Base-by-base conservation (phyloP, 768 basidiomycete species). In the Dentipellis fragilis region DNA sequence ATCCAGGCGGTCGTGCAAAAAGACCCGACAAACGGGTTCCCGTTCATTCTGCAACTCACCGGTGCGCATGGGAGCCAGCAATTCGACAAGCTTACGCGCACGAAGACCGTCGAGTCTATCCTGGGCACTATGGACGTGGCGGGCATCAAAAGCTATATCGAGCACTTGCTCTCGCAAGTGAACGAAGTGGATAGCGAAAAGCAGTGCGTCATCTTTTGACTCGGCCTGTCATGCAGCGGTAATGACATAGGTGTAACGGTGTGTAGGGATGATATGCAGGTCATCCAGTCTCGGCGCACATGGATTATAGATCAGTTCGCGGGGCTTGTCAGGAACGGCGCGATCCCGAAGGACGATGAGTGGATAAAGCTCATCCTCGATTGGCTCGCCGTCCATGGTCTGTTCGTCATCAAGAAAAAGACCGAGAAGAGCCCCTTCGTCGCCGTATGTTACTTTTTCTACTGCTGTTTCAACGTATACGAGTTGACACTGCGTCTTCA, bases 291-390 rank as follows among this genome's bases (percentile, higher is more conserved):
- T 2, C 77, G 84, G 54, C 73, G 93, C 55, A 67, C 69, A 23
- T 99, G 95, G 95, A 81, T 90, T 35, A 77, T 89, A 50, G 93
- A 96, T 49, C 95, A 98, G 69, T 73, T 96, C 17, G 74, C 79
- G 12, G 77, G 80, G 4, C 80, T 96, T 34, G 73, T 94, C 59
- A 84, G 85, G 42, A 93, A 92, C 65, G 81, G 83, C 11, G 77
- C 81, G 1, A 79, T 94, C 49, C 89, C 86, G 4, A 93, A 89
- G 65, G 75, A 77, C 45, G 93, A 95, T 65, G 75, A 75, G 37
- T 93, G 91, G 84, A 74, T 94, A 17, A 74, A 78, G 54, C 71
- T 75, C 10, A 71, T 93, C 54, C 73, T 98, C 23, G 83, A 94
- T 58, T 96, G 92, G 80, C 73, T 96, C 45, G 69, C 79, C 58